Conservation (phyloP, 75 land plant species). For the Selaginella moellendorffii region DNA sequence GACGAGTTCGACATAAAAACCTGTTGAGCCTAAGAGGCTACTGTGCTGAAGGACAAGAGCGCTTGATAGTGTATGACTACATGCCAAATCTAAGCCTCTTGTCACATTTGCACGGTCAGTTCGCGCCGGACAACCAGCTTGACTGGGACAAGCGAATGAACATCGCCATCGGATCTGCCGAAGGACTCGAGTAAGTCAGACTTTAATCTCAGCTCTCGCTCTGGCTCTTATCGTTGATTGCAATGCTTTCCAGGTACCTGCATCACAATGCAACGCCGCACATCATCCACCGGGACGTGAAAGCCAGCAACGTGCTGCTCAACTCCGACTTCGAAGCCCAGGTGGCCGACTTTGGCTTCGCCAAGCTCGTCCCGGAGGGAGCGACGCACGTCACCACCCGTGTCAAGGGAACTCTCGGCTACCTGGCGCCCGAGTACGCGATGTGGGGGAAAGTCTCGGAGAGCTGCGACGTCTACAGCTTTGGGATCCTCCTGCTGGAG, state of each 20-base stretch:
- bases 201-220: not conserved
- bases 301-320: conserved; percentile 63
- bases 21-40: conserved; percentile 39
- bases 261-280: conserved; percentile 68
- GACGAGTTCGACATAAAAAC: conserved; percentile 66
- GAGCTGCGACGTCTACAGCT: conserved; percentile 76
- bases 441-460: conserved; percentile 73
- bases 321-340: conserved; percentile 49
- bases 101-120: conserved; percentile 60
- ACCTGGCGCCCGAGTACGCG: conserved; percentile 80
- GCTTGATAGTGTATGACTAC: conserved; percentile 78
- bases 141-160: conserved; percentile 65
- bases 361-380: conserved; percentile 76
- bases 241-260: conserved; percentile 38
- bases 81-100: conserved; percentile 68
- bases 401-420: conserved; percentile 69
- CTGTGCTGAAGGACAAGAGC: conserved; percentile 53
- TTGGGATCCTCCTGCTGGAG: conserved; percentile 65
- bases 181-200: conserved; percentile 37
- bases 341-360: conserved; percentile 79
- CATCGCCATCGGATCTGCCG: conserved; percentile 59
- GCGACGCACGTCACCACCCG: conserved; percentile 56
- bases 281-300: conserved; percentile 69
- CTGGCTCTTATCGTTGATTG: not conserved
- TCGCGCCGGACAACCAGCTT: conserved; percentile 28